phyloP scores from a whole-genome alignment of 1,139 yeast genomes.

The Candida labiduridarum region DNA sequence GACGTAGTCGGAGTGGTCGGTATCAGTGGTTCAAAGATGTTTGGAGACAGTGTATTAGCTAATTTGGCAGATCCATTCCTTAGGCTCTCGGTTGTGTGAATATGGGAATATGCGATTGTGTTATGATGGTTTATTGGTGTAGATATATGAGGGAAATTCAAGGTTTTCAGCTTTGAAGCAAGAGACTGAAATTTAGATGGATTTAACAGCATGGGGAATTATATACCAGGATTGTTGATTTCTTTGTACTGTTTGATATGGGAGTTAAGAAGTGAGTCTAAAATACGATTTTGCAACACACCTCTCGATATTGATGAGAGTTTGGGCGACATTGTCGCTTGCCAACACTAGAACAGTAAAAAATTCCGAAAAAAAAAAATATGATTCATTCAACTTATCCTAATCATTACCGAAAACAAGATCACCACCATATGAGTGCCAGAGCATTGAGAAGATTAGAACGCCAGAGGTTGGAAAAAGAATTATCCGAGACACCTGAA shows the following conservation, averaged over 20 bases:
- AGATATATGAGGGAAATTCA: neutral
- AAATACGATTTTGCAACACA: neutral
- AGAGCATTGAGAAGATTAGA: slow-evolving; percentile 62
- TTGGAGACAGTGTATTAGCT: neutral
- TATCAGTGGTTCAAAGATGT: neutral
- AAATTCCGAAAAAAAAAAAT: neutral
- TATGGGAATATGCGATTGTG: neutral
- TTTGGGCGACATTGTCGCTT: neutral
- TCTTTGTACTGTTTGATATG: neutral
- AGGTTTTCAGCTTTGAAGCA: neutral
- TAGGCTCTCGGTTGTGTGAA: neutral
- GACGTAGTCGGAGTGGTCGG: slow-evolving; percentile 1
- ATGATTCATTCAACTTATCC: neutral
- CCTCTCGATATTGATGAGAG: neutral
- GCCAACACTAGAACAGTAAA: neutral
- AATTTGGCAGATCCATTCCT: neutral
- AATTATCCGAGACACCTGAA: neutral
- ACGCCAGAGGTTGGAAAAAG: slow-evolving; percentile 39
- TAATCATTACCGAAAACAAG: neutral
- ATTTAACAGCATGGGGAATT: neutral
- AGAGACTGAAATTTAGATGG: neutral
- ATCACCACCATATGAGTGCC: slow-evolving; percentile 54
- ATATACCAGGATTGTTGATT: too few relatives aligned
- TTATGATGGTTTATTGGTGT: neutral
- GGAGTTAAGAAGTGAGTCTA: neutral